Conservation (phyloP, 352 stramenopile genomes). For the Globisporangium takayamanum region DNA sequence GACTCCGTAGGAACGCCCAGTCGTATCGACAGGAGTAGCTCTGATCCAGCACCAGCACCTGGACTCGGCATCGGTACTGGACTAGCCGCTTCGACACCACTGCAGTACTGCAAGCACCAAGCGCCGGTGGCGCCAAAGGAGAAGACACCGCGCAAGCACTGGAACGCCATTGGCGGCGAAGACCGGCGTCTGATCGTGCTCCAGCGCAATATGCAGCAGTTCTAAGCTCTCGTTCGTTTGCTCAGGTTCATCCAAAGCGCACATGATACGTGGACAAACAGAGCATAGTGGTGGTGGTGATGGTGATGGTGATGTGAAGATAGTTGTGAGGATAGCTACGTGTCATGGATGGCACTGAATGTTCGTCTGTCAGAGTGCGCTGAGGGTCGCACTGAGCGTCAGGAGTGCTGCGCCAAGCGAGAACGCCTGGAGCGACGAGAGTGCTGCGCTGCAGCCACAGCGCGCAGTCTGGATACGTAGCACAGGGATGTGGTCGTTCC, state of each 20-base stretch:
- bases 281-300: too few relatives aligned
- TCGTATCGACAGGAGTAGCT: not conserved
- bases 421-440: not conserved
- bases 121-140: constrained; percentile 40
- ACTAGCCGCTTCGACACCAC: constrained; percentile 7
- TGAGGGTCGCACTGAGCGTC: not conserved
- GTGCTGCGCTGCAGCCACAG: constrained; percentile 39
- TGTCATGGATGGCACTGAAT: not conserved
- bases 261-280: not conserved
- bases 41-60: not conserved
- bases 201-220: constrained; percentile 37
- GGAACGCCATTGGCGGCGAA: constrained; percentile 72
- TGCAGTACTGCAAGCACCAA: constrained; percentile 60
- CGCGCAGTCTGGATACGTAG: constrained; percentile 45
- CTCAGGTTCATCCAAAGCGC: not conserved
- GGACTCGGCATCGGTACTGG: constrained; percentile 17
- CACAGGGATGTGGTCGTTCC: constrained; percentile 50
- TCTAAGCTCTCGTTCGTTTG: not conserved
- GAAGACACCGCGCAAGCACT: constrained; percentile 66
- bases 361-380: not conserved
- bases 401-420: not conserved
- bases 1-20: not conserved
- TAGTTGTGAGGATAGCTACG: too few relatives aligned
- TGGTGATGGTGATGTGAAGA: too few relatives aligned
- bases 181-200: constrained; percentile 64